Evolutionary conservation across 257 asterid genomes (phyloP).

Genomic region (Salvia rosmarinus): DNA sequence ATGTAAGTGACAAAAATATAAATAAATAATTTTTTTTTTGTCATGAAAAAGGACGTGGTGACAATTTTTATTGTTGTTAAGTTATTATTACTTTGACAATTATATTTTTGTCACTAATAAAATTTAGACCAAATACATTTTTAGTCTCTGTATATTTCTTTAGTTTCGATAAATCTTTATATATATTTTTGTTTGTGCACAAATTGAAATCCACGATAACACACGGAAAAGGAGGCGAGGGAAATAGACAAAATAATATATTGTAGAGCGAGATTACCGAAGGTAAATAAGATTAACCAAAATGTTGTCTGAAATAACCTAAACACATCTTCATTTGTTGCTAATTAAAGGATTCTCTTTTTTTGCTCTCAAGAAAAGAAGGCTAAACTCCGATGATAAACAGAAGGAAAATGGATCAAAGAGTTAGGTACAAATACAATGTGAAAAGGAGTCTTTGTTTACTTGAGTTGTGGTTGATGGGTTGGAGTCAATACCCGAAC

Average conservation of each 20-base stretch:
- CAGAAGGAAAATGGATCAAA: neutral
- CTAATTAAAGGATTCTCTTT: neutral
- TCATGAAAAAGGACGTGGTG: too few relatives aligned
- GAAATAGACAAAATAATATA: too few relatives aligned
- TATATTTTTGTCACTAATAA: too few relatives aligned
- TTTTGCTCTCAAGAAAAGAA: neutral
- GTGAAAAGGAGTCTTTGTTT: constrained; percentile 32
- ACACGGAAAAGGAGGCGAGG: too few relatives aligned
- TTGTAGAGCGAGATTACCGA: neutral
- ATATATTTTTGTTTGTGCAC: too few relatives aligned
- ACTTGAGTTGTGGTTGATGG: constrained; percentile 15
- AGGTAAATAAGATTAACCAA: neutral
- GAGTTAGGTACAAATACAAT: constrained; percentile 23
- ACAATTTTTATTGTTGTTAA: too few relatives aligned
- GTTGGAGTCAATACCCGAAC: constrained; percentile 85
- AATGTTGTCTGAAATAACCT: neutral
- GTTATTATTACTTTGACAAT: too few relatives aligned
- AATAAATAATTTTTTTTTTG: too few relatives aligned
- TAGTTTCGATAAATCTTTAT: too few relatives aligned
- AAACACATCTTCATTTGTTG: neutral
- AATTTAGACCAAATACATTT: too few relatives aligned
- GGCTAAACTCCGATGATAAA: neutral
- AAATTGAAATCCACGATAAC: too few relatives aligned
- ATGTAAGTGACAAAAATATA: neutral
- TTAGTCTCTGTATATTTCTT: too few relatives aligned